A percentile compares a stretch with the other conserved stretches of the same genome.
phyloP scores from a whole-genome alignment of 2,329 filamentous ascomycete species.

The Hypocreales sp. region DNA sequence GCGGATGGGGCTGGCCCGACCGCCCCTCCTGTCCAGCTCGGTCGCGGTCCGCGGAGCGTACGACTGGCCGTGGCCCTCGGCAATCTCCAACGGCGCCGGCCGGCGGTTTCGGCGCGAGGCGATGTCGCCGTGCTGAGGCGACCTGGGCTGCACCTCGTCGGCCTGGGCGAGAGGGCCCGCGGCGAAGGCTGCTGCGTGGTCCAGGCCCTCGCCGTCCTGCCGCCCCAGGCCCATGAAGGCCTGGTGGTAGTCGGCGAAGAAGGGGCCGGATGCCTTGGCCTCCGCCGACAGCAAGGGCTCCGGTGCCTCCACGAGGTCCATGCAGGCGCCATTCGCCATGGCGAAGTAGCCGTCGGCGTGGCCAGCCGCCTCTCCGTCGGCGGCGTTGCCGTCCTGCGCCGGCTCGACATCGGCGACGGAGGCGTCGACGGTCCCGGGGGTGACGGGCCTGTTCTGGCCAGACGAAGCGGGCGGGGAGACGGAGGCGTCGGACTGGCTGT shows the following conservation, averaged over 20 bases:
- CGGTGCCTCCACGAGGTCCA: conserved; percentile 4
- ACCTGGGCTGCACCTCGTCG: conserved; percentile 21
- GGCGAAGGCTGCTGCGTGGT: conserved; percentile 1
- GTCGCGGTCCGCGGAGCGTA: conserved; percentile 28
- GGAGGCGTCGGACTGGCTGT: conserved; percentile 10
- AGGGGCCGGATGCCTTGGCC: conserved; percentile 3
- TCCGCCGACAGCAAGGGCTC: conserved; percentile 3
- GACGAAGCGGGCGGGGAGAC: conserved; percentile 7
- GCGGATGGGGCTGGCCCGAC: conserved; percentile 32
- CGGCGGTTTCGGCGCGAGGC: conserved; percentile 33
- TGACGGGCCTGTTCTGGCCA: not conserved
- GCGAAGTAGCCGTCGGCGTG: conserved; percentile 7
- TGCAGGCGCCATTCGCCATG: conserved; percentile 4
- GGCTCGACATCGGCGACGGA: not conserved
- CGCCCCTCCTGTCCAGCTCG: conserved; percentile 28
- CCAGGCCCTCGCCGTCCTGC: conserved; percentile 1
- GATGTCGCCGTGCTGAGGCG: conserved; percentile 35
- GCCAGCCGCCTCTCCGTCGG: conserved; percentile 4
- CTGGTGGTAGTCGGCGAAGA: conserved; percentile 3
- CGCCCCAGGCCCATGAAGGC: conserved; percentile 1
- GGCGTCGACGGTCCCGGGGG: not conserved
- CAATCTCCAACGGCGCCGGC: conserved; percentile 28
- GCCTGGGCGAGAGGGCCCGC: not conserved
- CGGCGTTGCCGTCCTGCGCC: conserved; percentile 4
- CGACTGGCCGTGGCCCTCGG: conserved; percentile 27